These are phyloP conservation scores for Cryptococcus deneoformans DNA, from an alignment of 1,284 basidiomycete species.

Conservation along the genomic window DNA sequence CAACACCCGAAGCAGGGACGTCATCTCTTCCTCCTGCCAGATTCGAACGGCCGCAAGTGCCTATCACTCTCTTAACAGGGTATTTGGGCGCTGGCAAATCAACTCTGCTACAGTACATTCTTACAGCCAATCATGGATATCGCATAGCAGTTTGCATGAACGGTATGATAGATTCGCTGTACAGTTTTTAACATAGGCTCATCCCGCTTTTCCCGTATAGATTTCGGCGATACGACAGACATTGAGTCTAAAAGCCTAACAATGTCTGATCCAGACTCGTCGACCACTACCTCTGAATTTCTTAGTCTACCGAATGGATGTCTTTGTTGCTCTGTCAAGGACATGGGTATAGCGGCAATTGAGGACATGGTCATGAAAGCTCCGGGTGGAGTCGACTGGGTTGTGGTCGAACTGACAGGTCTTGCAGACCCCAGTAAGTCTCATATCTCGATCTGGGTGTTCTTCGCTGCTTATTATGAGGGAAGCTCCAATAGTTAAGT, in stretches of 20 bases:
- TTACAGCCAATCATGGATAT: slow-evolving; percentile 87
- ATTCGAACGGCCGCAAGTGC: slow-evolving; percentile 56
- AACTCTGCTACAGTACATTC: slow-evolving; percentile 75
- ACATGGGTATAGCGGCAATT: slow-evolving; percentile 83
- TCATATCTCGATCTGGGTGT: not conserved
- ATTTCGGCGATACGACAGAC: slow-evolving; percentile 52
- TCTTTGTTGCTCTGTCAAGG: slow-evolving; percentile 91
- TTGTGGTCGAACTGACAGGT: slow-evolving; percentile 88
- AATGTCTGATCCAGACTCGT: slow-evolving; percentile 58
- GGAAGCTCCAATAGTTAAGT: slow-evolving; percentile 65
- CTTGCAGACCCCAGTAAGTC: slow-evolving; percentile 82
- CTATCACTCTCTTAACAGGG: slow-evolving; percentile 85
- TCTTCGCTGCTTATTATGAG: not conserved
- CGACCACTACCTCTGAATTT: slow-evolving; percentile 52
- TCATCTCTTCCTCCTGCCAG: too few species aligned
- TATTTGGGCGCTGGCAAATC: slow-evolving; percentile 87
- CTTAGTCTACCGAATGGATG: slow-evolving; percentile 90
- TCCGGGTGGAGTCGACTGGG: slow-evolving; percentile 84
- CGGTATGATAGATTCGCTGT: slow-evolving; percentile 43
- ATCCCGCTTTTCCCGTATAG: slow-evolving; percentile 14
- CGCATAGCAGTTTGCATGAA: slow-evolving; percentile 98
- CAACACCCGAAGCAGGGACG: too few species aligned
- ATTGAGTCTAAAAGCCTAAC: slow-evolving; percentile 49
- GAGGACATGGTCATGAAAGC: slow-evolving; percentile 62
- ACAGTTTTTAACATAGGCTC: too few species aligned